Base-by-base conservation (phyloP, 306 rosid genomes). In the Lotus japonicus region DNA sequence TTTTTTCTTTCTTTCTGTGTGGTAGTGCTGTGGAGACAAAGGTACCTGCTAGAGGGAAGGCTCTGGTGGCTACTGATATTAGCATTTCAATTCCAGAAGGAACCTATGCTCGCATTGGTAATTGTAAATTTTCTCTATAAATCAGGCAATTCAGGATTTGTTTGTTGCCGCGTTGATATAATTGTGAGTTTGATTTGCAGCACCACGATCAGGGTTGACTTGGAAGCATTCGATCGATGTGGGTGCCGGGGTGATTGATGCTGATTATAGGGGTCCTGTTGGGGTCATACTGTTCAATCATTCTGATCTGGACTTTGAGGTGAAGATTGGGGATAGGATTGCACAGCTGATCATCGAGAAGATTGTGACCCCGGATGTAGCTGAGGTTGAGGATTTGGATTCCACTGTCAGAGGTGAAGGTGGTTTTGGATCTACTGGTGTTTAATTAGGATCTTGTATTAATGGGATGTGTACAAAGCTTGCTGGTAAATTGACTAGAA, bases 361-460 rank as follows among this genome's bases (percentile, higher is more conserved):
- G 80, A 87, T 89, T 12, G 26, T 78, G 45, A 89, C 81, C 3
- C 94, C 91, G 0, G 79, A 80, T 2, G 86, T 87, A 35, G 7
- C 21, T 36, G 89, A 82, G 83, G 88, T 89, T 45, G 83, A 85
- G 36, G 89, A 85, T 73, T 72, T 89, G 81, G 94, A 87, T 21
- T 14, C 74, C 10, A 89, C 91, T 19, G 75, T n/a, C 14, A 73
- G 96, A 69, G 91, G 96, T 2, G 64, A 59, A 3, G 89, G 86
- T 4, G 94, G 91, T 15, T 85, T 89, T 9, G 96, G 96, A 0
- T 89, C 96, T 6, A 89, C 96, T 0, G 96, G 96, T 0, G 79
- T 89, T 14, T 87, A 80, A 80, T n/a, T 5, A 9, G 11, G 42
- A 7, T 7, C 3, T 38, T 38, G 42, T 38, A 38, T 38, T 38